Evolutionary conservation across 352 stramenopile genomes (phyloP).

Genomic region (Pythium myriotylum): DNA sequence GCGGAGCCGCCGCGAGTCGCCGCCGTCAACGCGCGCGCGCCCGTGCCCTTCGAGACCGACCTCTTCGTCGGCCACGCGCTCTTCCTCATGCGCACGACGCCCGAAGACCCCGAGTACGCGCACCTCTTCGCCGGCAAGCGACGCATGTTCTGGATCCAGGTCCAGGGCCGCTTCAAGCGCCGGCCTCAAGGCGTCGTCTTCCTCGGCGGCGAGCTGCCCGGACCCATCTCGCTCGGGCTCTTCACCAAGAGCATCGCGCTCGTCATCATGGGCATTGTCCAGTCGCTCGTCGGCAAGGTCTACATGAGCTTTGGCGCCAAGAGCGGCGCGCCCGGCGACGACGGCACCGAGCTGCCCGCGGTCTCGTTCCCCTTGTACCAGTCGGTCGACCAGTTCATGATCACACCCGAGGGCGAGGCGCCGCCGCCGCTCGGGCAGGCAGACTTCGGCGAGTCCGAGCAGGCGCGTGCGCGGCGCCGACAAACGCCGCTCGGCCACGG

Average conservation of each 20-base stretch:
- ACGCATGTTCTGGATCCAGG: constrained; percentile 89
- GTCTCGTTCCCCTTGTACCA: constrained; percentile 82
- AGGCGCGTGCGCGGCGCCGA: constrained; percentile 39
- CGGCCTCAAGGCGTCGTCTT: constrained; percentile 56
- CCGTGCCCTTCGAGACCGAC: constrained; percentile 85
- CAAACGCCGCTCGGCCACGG: constrained; percentile 49
- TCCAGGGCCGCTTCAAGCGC: constrained; percentile 84
- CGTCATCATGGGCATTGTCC: constrained; percentile 80
- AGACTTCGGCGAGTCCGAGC: constrained; percentile 70
- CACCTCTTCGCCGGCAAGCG: constrained; percentile 63
- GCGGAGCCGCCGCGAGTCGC: constrained; percentile 25
- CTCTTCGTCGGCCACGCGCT: constrained; percentile 79
- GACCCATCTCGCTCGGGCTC: constrained; percentile 61
- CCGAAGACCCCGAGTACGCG: constrained; percentile 52
- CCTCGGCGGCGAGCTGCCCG: constrained; percentile 73
- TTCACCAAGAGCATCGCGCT: constrained; percentile 78
- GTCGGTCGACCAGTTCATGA: constrained; percentile 79
- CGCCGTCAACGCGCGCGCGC: constrained; percentile 58
- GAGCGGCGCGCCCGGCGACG: not conserved
- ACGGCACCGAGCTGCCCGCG: constrained; percentile 41
- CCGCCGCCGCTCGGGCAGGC: constrained; percentile 54
- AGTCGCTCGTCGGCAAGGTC: constrained; percentile 61
- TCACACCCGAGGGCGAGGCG: constrained; percentile 51
- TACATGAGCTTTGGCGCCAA: constrained; percentile 72
- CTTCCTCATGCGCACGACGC: constrained; percentile 81